phyloP scores from a whole-genome alignment of 352 stramenopile genomes.

The Phytophthora chlamydospora region DNA sequence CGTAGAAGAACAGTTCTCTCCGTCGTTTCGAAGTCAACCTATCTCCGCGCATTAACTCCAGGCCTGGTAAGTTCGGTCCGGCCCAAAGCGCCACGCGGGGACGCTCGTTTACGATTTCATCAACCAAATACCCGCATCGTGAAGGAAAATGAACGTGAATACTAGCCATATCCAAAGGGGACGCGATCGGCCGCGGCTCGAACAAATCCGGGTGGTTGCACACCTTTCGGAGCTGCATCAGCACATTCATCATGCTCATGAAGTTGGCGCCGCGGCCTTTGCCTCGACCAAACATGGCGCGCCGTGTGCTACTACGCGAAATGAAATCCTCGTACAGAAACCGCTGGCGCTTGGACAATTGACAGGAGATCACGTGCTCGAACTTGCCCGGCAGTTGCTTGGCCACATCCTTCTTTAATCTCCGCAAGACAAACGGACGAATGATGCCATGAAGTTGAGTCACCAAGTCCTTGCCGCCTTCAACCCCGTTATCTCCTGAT shows the following conservation, averaged over 20 bases:
- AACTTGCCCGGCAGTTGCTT: slow-evolving; percentile 98
- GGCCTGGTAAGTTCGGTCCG: slow-evolving; percentile 42
- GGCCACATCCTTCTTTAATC: slow-evolving; percentile 98
- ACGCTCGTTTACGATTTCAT: slow-evolving; percentile 46
- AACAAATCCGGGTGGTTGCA: slow-evolving; percentile 99
- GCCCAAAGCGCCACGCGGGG: slow-evolving; percentile 49
- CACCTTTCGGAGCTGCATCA: slow-evolving; percentile 98
- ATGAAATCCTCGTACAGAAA: slow-evolving; percentile 99
- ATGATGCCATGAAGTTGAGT: slow-evolving; percentile 97
- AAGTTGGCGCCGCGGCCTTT: slow-evolving; percentile 88
- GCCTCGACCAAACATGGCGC: slow-evolving; percentile 84
- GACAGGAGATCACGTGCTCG: slow-evolving; percentile 96
- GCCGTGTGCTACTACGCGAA: slow-evolving; percentile 92
- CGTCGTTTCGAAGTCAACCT: slow-evolving; percentile 39
- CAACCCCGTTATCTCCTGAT: slow-evolving; percentile 37
- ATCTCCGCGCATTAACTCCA: slow-evolving; percentile 44
- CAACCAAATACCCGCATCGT: slow-evolving; percentile 52
- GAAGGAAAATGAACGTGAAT: slow-evolving; percentile 40
- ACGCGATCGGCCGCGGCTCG: slow-evolving; percentile 95
- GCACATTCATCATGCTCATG: slow-evolving; percentile 99
- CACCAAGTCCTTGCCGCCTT: slow-evolving; percentile 77
- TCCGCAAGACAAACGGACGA: slow-evolving; percentile 96
- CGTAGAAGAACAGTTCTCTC: slow-evolving; percentile 54
- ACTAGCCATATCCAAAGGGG: slow-evolving; percentile 90
- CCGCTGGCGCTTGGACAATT: slow-evolving; percentile 94